Evolutionary conservation across 1,284 basidiomycete genomes (phyloP).

Genomic region (Marasmius tenuissimus): DNA sequence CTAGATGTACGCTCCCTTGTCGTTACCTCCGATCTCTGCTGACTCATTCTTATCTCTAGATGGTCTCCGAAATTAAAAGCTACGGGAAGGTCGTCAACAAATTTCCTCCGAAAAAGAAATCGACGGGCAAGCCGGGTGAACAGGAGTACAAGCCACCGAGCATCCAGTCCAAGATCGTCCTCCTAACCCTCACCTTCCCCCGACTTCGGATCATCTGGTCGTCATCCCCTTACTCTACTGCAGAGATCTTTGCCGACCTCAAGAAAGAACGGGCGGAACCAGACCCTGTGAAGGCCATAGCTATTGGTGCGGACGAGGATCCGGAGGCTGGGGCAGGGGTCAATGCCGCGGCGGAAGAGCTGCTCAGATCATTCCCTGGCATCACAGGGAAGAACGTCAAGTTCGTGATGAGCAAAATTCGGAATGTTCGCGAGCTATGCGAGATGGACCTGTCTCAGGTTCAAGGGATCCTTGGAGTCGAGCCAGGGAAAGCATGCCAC

Average conservation of each 20-base stretch:
- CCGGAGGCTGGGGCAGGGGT: constrained; percentile 62
- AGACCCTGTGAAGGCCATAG: constrained; percentile 71
- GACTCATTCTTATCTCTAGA: constrained; percentile 30
- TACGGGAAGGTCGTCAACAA: constrained; percentile 61
- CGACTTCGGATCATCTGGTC: constrained; percentile 96
- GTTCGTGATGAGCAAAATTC: constrained; percentile 81
- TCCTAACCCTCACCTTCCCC: constrained; percentile 89
- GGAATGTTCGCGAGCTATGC: constrained; percentile 77
- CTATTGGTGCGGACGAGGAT: constrained; percentile 80
- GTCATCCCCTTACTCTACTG: constrained; percentile 89
- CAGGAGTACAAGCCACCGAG: constrained; percentile 42
- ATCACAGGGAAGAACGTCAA: constrained; percentile 85
- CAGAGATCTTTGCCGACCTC: constrained; percentile 92
- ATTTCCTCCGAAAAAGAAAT: constrained; percentile 54
- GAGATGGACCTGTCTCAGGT: constrained; percentile 63
- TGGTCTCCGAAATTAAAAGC: constrained; percentile 59
- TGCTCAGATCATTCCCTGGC: constrained; percentile 74
- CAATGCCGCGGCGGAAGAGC: constrained; percentile 75
- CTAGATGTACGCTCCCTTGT: constrained; percentile 60
- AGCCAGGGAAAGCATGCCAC: constrained; percentile 79
- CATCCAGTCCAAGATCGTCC: constrained; percentile 88
- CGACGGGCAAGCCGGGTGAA: constrained; percentile 33
- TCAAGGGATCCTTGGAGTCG: constrained; percentile 78
- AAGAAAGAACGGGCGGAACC: constrained; percentile 87
- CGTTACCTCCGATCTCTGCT: background rate